Conservation (phyloP, 371 early-diverging fungal genomes). For the Apophysomyces ossiformis region DNA sequence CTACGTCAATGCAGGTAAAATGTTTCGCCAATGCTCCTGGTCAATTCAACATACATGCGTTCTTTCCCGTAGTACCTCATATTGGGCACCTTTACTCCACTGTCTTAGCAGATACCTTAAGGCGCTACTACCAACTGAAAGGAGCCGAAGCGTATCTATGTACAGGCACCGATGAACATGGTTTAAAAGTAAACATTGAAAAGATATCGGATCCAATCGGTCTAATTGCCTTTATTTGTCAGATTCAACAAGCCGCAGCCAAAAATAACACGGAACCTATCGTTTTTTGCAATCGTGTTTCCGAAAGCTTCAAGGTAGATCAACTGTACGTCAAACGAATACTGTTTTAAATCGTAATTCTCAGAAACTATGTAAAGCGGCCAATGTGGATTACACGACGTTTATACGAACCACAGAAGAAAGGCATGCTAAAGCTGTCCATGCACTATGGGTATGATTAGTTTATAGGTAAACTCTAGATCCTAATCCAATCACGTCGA, state of each 20-base stretch:
- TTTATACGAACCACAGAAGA: conserved; percentile 90
- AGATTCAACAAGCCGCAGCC: conserved; percentile 93
- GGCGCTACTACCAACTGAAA: conserved; percentile 73
- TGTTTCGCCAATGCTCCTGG: neutral
- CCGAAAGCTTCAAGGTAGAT: conserved; percentile 74
- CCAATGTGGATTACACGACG: conserved; percentile 79
- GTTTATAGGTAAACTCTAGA: neutral
- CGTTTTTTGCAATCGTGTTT: conserved; percentile 80
- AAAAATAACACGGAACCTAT: conserved; percentile 62
- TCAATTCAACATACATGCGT: neutral
- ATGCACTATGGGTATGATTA: conserved; percentile 72
- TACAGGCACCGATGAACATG: conserved; percentile 98
- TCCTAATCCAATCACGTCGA: neutral
- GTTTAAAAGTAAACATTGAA: conserved; percentile 73
- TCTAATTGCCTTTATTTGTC: neutral
- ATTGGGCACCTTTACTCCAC: conserved; percentile 94
- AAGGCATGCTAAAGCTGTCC: conserved; percentile 74
- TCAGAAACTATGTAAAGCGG: conserved; percentile 65
- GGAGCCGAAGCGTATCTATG: conserved; percentile 66
- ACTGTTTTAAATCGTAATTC: neutral
- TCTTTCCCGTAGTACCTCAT: conserved; percentile 74
- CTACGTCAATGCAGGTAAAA: conserved; percentile 92
- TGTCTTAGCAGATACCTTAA: conserved; percentile 84
- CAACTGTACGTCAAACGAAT: too few species aligned
- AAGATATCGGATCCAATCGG: neutral